Conservation (phyloP, 225 moss, liverwort and hornwort genomes). For the Ulota crispa region DNA sequence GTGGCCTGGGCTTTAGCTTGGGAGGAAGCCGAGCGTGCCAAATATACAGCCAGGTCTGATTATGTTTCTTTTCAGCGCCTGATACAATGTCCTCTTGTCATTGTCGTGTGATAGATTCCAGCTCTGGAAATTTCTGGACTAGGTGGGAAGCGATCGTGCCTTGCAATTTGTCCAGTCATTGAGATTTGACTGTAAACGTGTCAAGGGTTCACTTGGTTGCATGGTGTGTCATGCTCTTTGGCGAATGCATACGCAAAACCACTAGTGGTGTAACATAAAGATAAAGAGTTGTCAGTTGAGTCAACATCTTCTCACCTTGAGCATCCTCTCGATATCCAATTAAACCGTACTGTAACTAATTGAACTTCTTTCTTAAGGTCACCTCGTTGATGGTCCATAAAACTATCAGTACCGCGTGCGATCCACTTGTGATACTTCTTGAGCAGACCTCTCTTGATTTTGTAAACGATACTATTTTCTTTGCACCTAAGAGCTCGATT, state of each 20-base stretch:
- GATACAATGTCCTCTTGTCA: neutral
- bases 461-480: conserved; percentile 1
- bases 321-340: neutral
- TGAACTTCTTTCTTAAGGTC: neutral
- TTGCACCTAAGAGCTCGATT: neutral
- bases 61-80: conserved; percentile 3
- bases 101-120: neutral
- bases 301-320: neutral
- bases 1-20: conserved; percentile 78
- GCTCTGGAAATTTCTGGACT: neutral
- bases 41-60: conserved; percentile 76
- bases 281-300: neutral
- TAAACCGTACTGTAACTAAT: neutral
- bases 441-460: neutral
- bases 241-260: neutral
- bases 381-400: neutral
- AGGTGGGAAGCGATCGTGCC: neutral
- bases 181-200: neutral
- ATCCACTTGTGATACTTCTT: neutral
- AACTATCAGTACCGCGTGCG: neutral
- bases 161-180: neutral
- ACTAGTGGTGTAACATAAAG: neutral
- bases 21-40: conserved; percentile 97
- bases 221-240: neutral
- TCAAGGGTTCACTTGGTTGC: neutral